phyloP scores from a whole-genome alignment of 176 grass and related monocot species.

The Oryza punctata region DNA sequence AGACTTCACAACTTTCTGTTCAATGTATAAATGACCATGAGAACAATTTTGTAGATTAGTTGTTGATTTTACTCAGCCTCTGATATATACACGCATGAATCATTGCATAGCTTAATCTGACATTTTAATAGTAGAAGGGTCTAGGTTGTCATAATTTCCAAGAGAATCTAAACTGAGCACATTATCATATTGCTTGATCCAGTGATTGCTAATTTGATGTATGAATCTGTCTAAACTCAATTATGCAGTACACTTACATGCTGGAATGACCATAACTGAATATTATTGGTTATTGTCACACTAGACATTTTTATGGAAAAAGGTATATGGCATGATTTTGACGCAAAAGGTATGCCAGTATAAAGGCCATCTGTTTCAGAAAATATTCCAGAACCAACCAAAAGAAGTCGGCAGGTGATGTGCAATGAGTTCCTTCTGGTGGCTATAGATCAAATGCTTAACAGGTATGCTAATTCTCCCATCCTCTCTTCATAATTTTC shows the following conservation, averaged over 20 bases:
- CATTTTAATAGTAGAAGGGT: neutral
- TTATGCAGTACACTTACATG: neutral
- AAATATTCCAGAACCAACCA: no score
- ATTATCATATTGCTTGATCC: neutral
- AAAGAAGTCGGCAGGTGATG: no score
- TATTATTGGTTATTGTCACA: no score
- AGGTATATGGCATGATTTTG: neutral
- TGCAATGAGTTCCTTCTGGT: no score
- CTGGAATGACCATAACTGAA: neutral
- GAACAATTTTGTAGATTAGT: neutral
- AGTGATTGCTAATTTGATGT: neutral
- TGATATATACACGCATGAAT: neutral
- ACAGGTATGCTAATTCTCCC: no score
- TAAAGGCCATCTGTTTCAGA: slow-evolving; percentile 6
- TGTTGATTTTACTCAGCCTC: neutral
- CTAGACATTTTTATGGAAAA: no score
- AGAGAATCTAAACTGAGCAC: neutral
- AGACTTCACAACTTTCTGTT: no score
- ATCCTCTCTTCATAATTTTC: no score
- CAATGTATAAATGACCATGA: no score
- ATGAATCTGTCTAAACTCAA: slow-evolving; percentile 13
- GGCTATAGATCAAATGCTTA: no score
- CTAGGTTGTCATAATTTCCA: neutral
- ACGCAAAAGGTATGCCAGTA: neutral
- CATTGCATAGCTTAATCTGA: neutral